These are phyloP conservation scores for Hypomontagnella monticulosa DNA, from an alignment of 495 filamentous ascomycete species.

Conservation along the genomic window DNA sequence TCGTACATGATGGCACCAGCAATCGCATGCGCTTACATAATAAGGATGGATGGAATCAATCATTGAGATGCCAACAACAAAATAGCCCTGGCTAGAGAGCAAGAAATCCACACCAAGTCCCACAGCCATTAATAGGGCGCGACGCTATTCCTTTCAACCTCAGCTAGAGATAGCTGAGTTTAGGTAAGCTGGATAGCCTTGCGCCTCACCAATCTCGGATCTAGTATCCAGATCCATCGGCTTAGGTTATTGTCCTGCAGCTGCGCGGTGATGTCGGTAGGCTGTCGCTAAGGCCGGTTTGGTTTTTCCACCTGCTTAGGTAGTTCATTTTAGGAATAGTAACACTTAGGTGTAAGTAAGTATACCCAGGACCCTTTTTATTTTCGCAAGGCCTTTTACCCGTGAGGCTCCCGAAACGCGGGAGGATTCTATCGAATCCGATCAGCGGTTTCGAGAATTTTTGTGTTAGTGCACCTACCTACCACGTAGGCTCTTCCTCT, in stretches of 20 bases:
- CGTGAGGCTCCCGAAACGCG: constrained; percentile 26
- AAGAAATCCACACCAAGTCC: constrained; percentile 17
- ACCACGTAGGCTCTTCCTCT: constrained; percentile 8
- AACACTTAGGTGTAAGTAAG: too few species aligned
- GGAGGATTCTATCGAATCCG: constrained; percentile 31
- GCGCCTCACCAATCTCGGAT: background rate
- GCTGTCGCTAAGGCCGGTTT: constrained; percentile 1
- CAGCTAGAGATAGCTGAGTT: constrained; percentile 1
- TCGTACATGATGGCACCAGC: background rate
- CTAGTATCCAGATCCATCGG: constrained; percentile 4
- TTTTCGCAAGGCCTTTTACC: too few species aligned
- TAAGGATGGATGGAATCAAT: constrained; percentile 11
- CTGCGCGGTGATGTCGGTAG: constrained; percentile 1
- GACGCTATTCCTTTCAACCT: background rate
- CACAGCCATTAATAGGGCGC: background rate
- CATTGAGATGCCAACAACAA: constrained; percentile 8
- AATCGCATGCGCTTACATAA: constrained; percentile 20
- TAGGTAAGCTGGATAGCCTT: constrained; percentile 5
- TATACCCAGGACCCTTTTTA: too few species aligned
- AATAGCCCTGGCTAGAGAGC: too few species aligned
- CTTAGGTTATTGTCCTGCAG: background rate
- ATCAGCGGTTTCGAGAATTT: constrained; percentile 30
- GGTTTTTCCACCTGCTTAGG: background rate
- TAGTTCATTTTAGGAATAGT: too few species aligned
- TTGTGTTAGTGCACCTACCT: background rate